Evolutionary conservation across 2,329 filamentous ascomycete genomes (phyloP), one percentile per base, ranked within the genome.

Genomic region (Penicillium glabrum): DNA sequence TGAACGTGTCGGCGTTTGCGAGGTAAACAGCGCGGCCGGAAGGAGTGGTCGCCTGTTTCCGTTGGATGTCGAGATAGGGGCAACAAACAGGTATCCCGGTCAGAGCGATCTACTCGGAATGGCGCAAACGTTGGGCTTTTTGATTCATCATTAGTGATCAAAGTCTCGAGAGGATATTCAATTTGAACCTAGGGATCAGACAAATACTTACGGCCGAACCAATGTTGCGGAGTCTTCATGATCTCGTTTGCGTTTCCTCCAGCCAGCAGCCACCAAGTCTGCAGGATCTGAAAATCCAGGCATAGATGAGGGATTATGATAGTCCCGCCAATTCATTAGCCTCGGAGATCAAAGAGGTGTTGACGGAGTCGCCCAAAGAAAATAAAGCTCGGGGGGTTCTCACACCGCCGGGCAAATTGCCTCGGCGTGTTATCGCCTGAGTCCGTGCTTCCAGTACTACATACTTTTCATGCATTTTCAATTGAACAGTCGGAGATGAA

Each of bases 1-100:
- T 67, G 63, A 19, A 67, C 29, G 35, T 63, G 58, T 48, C 66
- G 59, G 41, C 66, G 66, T 52, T 68, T 68, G 29, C 66, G 66
- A 56, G 66, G 66, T 19, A 67, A 57, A 57, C 60, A 66, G 37
- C 64, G 60, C 19, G 66, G 64, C 26, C 64, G 59, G 39, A 56
- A 61, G 6, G 64, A 59, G 11, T 61, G 31, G 21, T 66, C 65
- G 35, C 50, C 29, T 33, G 29, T 53, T 16, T 66, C 60, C 43
- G 50, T 41, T 26, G 51, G 48, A 57, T 59, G 57, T 51, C 56
- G 56, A 41, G 56, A 46, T 46, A 63, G 48, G 54, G 63, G 56
- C 14, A 57, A 31, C n/a, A 46, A 54, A 43, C 39, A 48, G 21
- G 35, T 35, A 33, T 62, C 58, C 45, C 48, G 58, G 33, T 63